Evolutionary conservation across 169 alveolate genomes (phyloP), one percentile per base, ranked within the genome.

Genomic region (Plasmodium knowlesi): DNA sequence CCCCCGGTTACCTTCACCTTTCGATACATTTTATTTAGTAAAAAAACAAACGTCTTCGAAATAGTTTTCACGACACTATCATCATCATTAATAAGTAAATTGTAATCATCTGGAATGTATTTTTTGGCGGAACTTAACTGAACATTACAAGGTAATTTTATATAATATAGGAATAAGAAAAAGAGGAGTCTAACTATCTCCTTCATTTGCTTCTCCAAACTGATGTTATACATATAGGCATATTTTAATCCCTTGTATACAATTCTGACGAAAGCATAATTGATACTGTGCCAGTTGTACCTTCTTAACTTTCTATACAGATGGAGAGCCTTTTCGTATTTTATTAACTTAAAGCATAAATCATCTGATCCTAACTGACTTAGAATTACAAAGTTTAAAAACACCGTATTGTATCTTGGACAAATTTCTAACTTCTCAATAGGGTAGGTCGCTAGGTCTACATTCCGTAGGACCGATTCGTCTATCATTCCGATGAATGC

Each of bases 211-310:
- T 78, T 88, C 34, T 88, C 67, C 50, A 88, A 2, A 78, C 70
- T 67, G 2, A 88, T 22, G 53, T 88, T 88, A 61, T 88, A 88
- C 53, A 88, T 54, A 88, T 88, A 88, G 67, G 94, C 88, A 88
- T 88, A 88, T 67, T 79, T 88, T 79, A 88, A 76, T 28, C 94
- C 94, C 43, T 80, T 88, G 82, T 88, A 88, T 1, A 88, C 72
- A 22, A 88, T 88, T 43, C 82, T 88, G 32, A 88, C 89, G 82
- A 88, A 88, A 6, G 94, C 79, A 88, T 41, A 88, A 73, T 88
- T 88, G 22, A 88, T 88, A 57, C 89, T 73, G 79, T 88, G 81
- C 94, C 94, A 88, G 79, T 88, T 88, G 50, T 53, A 78, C 72
- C 82, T 39, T 67, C 67, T 88, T 67, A 88, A 46, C 54, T 88